Percentiles rank a stretch among this genome's conserved stretches.
phyloP scores from a whole-genome alignment of 805 yeast genomes.

The Zygosaccharomyces rouxii region DNA sequence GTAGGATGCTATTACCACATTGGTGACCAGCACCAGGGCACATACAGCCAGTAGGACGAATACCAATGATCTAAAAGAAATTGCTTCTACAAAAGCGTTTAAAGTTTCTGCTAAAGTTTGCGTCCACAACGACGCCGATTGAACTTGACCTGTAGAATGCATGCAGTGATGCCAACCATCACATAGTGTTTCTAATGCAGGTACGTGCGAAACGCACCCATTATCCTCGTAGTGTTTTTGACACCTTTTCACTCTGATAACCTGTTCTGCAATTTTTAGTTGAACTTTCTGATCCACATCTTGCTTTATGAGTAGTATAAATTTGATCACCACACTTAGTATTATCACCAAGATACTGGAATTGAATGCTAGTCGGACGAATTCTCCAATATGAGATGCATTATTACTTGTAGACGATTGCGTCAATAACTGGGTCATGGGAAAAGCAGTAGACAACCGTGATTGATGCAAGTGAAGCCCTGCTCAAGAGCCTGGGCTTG shows the following conservation, averaged over 20 bases:
- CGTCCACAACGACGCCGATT: constrained; percentile 69
- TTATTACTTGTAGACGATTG: background rate
- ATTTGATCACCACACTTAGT: constrained; percentile 47
- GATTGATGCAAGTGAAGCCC: background rate
- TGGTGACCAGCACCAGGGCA: constrained; percentile 51
- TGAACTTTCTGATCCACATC: constrained; percentile 74
- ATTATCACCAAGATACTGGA: constrained; percentile 46
- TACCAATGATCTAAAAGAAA: constrained; percentile 62
- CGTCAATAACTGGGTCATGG: background rate
- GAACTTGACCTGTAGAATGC: constrained; percentile 54
- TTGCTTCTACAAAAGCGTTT: constrained; percentile 68
- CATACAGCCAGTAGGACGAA: constrained; percentile 43
- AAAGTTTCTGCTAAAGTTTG: constrained; percentile 79
- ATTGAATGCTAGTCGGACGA: constrained; percentile 61
- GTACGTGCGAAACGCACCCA: constrained; percentile 68
- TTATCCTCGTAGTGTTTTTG: constrained; percentile 64
- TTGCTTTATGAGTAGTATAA: constrained; percentile 50
- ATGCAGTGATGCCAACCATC: constrained; percentile 75
- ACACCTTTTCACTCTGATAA: constrained; percentile 64
- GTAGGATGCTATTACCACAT: constrained; percentile 45
- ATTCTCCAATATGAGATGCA: constrained; percentile 26
- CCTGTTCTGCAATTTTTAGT: constrained; percentile 51
- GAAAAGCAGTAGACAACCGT: background rate
- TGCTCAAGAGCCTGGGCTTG: background rate
- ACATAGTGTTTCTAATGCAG: constrained; percentile 70